Base-by-base conservation (phyloP, 192 early-diverging fungal genomes). In the Phlyctochytrium planicorne region DNA sequence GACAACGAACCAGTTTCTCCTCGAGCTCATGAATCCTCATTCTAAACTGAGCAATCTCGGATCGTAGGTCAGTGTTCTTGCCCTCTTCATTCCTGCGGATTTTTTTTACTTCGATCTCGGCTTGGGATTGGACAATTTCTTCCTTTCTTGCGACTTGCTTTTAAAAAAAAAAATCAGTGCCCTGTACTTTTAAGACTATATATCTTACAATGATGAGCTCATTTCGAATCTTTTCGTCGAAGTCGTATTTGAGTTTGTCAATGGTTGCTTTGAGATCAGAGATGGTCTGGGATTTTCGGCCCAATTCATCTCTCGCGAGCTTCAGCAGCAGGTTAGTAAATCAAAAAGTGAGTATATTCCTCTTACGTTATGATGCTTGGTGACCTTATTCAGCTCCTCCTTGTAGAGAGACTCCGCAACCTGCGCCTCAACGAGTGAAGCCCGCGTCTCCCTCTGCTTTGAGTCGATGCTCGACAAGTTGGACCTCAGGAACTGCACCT, bases 381-480 rank as follows among this genome's bases (percentile, higher is more conserved):
- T 69, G 32, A 80, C 65, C 53, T 75, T 72, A 36, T 82, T 73
- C 30, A 79, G 63, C 52, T 81, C 77, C 60, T 81, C 76, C 37
- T 63, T 56, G 60, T 81, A 81, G 25, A 81, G 60, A 2, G 80
- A 81, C 63, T 81, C 80, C 20, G 80, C 80, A 14, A 80, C 75
- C 53, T 81, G 77, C 2, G 80, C 70, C 57, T 81, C 77, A 27
- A 77, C 71, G 17, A 81, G 65, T 27, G 69, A 57, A 60, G 64
- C 65, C 3, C 75, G 37, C 10, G 71, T 60, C n/a, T 76, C 73
- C 4, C 71, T 63, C 56, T 61, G 64, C 35, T 75, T 81, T 2
- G 34, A 4, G 40, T 80, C 78, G 24, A 63, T 29, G 16, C 17
- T 25, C 17, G 20, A 30, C 20, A 80, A 34, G 32, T 36, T 64